Percentiles rank a stretch among this genome's conserved stretches.
Conservation (phyloP, 2,329 filamentous ascomycete species). For the Zymoseptoria pseudotritici region DNA sequence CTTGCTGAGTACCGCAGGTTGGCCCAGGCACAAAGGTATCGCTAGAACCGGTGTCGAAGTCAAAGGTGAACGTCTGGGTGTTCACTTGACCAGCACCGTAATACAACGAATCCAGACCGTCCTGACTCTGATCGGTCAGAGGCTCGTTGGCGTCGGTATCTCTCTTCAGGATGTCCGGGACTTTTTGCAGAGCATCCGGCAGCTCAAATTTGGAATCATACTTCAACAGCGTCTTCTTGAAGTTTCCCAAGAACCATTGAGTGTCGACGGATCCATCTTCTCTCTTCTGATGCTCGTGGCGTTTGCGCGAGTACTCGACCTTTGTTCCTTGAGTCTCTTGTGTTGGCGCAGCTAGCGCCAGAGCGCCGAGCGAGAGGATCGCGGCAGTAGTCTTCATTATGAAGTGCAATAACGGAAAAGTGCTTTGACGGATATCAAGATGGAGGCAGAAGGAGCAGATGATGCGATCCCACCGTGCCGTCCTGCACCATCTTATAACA, state of each 20-base stretch:
- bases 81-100: slow-evolving; percentile 12
- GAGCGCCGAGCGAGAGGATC: slow-evolving; percentile 11
- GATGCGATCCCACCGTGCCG: not conserved
- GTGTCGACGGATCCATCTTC: slow-evolving; percentile 12
- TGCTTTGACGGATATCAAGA: not conserved
- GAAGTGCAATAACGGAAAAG: not conserved
- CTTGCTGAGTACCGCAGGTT: slow-evolving; percentile 13
- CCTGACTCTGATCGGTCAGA: slow-evolving; percentile 11
- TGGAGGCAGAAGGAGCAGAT: not conserved
- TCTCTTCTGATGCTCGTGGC: slow-evolving; percentile 6
- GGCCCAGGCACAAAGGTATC: slow-evolving; percentile 22
- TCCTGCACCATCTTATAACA: not conserved
- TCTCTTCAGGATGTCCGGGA: slow-evolving; percentile 4
- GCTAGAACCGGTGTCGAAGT: slow-evolving; percentile 21
- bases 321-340: slow-evolving; percentile 8
- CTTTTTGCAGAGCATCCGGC: slow-evolving; percentile 8
- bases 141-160: slow-evolving; percentile 12
- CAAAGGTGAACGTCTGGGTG: slow-evolving; percentile 16
- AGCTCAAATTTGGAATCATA: slow-evolving; percentile 12
- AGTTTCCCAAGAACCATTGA: slow-evolving; percentile 9
- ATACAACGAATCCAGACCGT: slow-evolving; percentile 13
- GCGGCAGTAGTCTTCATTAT: slow-evolving; percentile 12
- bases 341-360: slow-evolving; percentile 16
- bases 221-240: slow-evolving; percentile 12
- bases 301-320: slow-evolving; percentile 4